These are phyloP conservation scores for Rhynchospora pubera DNA, from an alignment of 176 grass and related monocot species.

Conservation along the genomic window DNA sequence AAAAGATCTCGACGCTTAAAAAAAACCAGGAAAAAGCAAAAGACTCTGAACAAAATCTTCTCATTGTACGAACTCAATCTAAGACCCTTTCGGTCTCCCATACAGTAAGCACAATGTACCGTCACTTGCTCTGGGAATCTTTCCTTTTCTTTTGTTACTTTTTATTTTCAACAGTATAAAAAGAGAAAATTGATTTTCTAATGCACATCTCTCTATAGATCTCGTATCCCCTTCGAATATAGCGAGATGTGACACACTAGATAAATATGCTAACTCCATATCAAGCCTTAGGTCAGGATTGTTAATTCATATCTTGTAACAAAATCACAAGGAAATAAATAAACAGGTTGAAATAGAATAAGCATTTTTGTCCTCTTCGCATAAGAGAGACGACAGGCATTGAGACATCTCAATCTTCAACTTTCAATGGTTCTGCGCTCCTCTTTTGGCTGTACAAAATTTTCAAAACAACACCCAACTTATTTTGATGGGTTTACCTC, in stretches of 20 bases:
- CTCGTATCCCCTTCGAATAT: slow-evolving; percentile 15
- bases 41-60: slow-evolving; percentile 20
- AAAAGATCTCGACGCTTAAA: slow-evolving; percentile 1
- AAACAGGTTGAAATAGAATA: slow-evolving; percentile 20
- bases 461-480: slow-evolving; percentile 23
- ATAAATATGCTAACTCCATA: slow-evolving; percentile 5
- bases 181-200: not conserved
- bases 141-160: not conserved
- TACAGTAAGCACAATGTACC: not conserved
- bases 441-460: slow-evolving; percentile 62
- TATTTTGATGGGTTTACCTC: slow-evolving; percentile 7
- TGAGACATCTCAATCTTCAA: slow-evolving; percentile 4
- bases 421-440: slow-evolving; percentile 38
- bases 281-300: not conserved
- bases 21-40: slow-evolving; percentile 1
- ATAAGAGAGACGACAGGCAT: slow-evolving; percentile 5
- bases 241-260: slow-evolving; percentile 12
- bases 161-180: slow-evolving; percentile 8
- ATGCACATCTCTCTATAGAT: slow-evolving; percentile 3
- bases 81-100: slow-evolving; percentile 12
- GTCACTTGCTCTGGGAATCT: not conserved
- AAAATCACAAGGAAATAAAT: not conserved
- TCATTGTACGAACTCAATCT: slow-evolving; percentile 16
- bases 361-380: too few species aligned
- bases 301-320: not conserved